Evolutionary conservation across 2,329 filamentous ascomycete genomes (phyloP).

Genomic region (Paraconiothyrium sp.): DNA sequence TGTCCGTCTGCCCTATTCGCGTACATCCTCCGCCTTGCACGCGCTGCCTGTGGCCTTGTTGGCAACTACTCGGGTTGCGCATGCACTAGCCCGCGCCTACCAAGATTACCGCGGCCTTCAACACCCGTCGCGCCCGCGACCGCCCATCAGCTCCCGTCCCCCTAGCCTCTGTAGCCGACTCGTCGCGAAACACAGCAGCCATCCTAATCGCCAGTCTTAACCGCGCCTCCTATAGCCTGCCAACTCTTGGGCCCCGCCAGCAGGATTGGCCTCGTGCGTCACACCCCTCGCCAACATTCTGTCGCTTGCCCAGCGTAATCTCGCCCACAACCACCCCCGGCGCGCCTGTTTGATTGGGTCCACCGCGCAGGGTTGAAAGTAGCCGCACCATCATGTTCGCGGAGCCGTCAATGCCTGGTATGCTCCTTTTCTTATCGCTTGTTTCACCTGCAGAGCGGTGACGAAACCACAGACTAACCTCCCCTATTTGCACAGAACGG

Average conservation of each 20-base stretch:
- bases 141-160: not conserved
- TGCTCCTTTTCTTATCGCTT: slow-evolving; percentile 38
- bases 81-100: slow-evolving; percentile 26
- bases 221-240: slow-evolving; percentile 14
- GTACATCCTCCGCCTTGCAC: not conserved
- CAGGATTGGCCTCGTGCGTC: slow-evolving; percentile 35
- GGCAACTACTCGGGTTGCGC: slow-evolving; percentile 22
- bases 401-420: slow-evolving; percentile 55
- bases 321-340: slow-evolving; percentile 31
- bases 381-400: slow-evolving; percentile 53
- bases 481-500: slow-evolving; percentile 49
- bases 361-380: slow-evolving; percentile 39
- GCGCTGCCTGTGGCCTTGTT: not conserved
- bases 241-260: slow-evolving; percentile 13
- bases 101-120: slow-evolving; percentile 25
- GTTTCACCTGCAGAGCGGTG: slow-evolving; percentile 47
- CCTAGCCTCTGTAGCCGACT: slow-evolving; percentile 26
- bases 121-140: slow-evolving; percentile 22
- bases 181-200: slow-evolving; percentile 33
- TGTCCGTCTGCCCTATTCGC: not conserved
- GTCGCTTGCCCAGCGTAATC: slow-evolving; percentile 29
- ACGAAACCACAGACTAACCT: slow-evolving; percentile 43
- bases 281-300: slow-evolving; percentile 20
- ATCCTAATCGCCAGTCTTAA: slow-evolving; percentile 37
- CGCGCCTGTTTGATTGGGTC: slow-evolving; percentile 46